Percentiles rank a stretch among this genome's conserved stretches.
Evolutionary conservation across 2,329 filamentous ascomycete species (phyloP).

Genomic region (Coleophoma crateriformis): DNA sequence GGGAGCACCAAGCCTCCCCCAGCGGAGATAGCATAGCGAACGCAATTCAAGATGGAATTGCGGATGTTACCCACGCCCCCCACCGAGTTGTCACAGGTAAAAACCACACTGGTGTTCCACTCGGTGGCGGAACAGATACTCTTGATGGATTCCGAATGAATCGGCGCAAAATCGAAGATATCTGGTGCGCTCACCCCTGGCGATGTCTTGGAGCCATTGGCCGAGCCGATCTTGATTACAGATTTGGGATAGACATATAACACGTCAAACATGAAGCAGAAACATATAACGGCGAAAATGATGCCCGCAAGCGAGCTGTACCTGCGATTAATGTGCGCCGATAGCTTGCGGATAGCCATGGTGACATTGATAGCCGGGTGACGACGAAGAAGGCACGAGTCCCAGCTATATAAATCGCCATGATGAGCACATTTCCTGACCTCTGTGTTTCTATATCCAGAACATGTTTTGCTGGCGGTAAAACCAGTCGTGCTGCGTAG

Average conservation of each 20-base stretch:
- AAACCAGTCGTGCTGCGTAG: too few species aligned
- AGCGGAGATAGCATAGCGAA: slow-evolving; percentile 22
- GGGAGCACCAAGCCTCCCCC: slow-evolving; percentile 18
- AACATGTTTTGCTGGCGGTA: too few species aligned
- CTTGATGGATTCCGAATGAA: slow-evolving; percentile 16
- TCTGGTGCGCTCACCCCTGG: slow-evolving; percentile 1
- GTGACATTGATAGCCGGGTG: neutral
- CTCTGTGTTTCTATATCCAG: too few species aligned
- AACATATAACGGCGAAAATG: neutral
- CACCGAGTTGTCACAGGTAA: slow-evolving; percentile 20
- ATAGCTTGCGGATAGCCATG: neutral
- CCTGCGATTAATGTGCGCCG: neutral
- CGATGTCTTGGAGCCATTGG: neutral
- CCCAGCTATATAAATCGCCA: too few species aligned
- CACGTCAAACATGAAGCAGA: neutral
- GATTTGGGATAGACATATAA: neutral
- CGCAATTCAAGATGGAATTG: slow-evolving; percentile 23
- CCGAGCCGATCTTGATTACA: neutral
- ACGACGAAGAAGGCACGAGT: too few species aligned
- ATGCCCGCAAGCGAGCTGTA: neutral
- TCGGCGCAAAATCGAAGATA: slow-evolving; percentile 14
- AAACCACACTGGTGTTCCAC: slow-evolving; percentile 19
- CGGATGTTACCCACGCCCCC: slow-evolving; percentile 24
- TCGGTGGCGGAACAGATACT: slow-evolving; percentile 14
- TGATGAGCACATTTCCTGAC: too few species aligned